These are phyloP conservation scores for Peziza echinospora DNA, from an alignment of 495 filamentous ascomycete species.

Conservation along the genomic window DNA sequence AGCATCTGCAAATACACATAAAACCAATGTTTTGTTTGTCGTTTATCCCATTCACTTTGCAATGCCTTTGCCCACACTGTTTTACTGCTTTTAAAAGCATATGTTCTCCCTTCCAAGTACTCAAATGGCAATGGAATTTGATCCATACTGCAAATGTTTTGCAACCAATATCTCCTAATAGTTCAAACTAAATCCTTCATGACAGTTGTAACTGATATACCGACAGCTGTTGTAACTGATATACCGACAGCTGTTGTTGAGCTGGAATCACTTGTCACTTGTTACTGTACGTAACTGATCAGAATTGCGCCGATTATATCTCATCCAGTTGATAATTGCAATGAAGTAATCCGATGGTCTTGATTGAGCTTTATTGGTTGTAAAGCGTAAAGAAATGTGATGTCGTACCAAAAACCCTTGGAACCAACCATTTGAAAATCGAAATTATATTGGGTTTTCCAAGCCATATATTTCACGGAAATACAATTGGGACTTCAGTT, in stretches of 20 bases:
- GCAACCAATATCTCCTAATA: not conserved
- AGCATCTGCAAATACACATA: not conserved
- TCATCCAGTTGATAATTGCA: not conserved
- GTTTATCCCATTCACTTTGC: conserved; percentile 2
- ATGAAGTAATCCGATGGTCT: not conserved
- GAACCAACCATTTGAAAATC: not conserved
- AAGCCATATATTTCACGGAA: not conserved
- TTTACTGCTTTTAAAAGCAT: conserved; percentile 4
- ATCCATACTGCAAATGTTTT: conserved; percentile 2
- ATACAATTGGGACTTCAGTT: not conserved
- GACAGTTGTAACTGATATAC: too few species aligned
- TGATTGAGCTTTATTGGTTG: not conserved
- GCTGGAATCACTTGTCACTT: too few species aligned
- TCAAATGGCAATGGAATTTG: conserved; percentile 3
- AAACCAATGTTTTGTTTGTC: conserved; percentile 1
- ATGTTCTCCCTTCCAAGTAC: conserved; percentile 2
- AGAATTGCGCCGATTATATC: not conserved
- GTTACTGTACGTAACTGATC: too few species aligned
- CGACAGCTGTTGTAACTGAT: too few species aligned
- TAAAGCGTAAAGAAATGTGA: not conserved
- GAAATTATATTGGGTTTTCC: not conserved
- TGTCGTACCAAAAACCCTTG: not conserved
- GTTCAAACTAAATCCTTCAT: too few species aligned
- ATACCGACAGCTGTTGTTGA: too few species aligned
- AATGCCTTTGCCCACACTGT: conserved; percentile 1